Conservation (phyloP, 306 rosid species). For the Fragaria nilgerrensis region DNA sequence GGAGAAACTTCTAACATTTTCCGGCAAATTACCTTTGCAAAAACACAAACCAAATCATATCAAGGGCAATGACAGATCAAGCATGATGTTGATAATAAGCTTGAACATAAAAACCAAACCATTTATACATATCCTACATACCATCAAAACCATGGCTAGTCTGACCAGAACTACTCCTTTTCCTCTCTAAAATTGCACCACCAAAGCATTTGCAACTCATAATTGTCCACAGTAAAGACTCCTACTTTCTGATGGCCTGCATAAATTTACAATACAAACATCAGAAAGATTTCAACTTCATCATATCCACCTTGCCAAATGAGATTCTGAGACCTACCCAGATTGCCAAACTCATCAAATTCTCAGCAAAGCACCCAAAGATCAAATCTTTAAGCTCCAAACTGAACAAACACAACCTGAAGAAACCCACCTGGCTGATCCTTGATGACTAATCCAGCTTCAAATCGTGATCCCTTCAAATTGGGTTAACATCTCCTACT, state of each 20-base stretch:
- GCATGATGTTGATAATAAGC: background rate
- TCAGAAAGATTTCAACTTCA: background rate
- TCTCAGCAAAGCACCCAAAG: background rate
- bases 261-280: background rate
- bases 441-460: constrained; percentile 1
- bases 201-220: constrained; percentile 95
- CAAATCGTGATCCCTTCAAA: background rate
- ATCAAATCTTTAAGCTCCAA: background rate
- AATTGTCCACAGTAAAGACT: constrained; percentile 5
- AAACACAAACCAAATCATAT: constrained; percentile 21
- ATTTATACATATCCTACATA: constrained; percentile 31
- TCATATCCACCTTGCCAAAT: background rate
- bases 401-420: background rate
- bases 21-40: constrained; percentile 47
- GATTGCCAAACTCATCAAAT: background rate
- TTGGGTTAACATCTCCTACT: background rate
- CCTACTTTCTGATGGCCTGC: background rate
- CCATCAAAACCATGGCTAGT: constrained; percentile 46
- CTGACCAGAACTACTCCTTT: constrained; percentile 30
- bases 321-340: constrained; percentile 7
- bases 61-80: background rate
- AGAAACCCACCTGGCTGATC: background rate
- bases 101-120: constrained; percentile 3
- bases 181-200: constrained; percentile 39
- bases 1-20: constrained; percentile 55